Base-by-base conservation (phyloP, 2,329 filamentous ascomycete species). In the Calycina herbarum region DNA sequence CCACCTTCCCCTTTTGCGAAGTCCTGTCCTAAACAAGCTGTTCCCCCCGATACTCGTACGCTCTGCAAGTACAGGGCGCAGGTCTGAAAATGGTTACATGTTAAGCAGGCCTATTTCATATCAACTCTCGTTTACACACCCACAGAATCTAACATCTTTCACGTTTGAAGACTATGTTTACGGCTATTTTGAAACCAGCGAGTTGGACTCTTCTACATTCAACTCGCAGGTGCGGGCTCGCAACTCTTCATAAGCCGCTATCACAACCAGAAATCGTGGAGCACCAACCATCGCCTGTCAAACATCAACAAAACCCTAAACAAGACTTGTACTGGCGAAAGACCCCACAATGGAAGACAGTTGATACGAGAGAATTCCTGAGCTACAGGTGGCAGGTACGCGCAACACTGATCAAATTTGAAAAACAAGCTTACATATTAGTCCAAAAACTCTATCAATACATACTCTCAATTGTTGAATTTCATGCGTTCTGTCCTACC, bases 401-500 rank as follows among this genome's bases (percentile, higher is more conserved):
- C 42, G 17, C 42, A 48, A n/a, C n/a, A n/a, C 42, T 48, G 17
- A 7, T 24, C 42, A 48, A 48, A 7, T 20, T 20, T 20, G 20
- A 48, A 11, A 24, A 48, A 20, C 42, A 8, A n/a, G 8, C 42
- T 48, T 7, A 48, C 17, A 48, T 48, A n/a, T 48, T 20, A 48
- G 42, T 48, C 42, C 17, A 20, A 48, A 48, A 48, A 48, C 42
- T 48, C 42, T 8, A 24, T 48, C 17, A 48, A 48, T 20, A 48
- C 42, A 48, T 20, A n/a, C 42, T 48, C 42, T 20, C 42, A 48
- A 24, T 11, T 48, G 20, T 20, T 48, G 8, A 24, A 48, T 20
- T 48, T 48, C 42, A 48, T 48, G 42, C 42, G 17, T 48, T 48
- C 42, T 20, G 42, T 48, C 42, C 42, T 48, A 48, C 42, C 42